Base-by-base conservation (phyloP, 2,329 filamentous ascomycete species). In the Colletotrichum truncatum region DNA sequence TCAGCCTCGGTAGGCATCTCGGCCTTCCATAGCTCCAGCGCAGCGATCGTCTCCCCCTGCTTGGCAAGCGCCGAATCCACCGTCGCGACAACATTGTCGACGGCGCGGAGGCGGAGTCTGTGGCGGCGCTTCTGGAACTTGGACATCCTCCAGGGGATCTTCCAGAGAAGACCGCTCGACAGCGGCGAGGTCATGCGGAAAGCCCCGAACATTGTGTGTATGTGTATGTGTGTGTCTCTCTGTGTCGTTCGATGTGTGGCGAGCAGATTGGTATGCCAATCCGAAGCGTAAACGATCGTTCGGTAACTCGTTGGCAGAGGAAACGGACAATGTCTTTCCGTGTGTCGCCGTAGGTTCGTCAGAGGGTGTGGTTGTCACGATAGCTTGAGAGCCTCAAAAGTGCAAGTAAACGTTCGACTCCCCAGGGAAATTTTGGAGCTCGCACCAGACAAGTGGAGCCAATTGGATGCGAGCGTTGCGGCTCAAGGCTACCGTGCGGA, bases 1-100 rank as follows among this genome's bases (percentile, higher is more conserved):
- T 98, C 94, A 74, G 89, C 87, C 85, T 99, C 96, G 25, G 89
- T 92, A 21, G 96, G 96, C 96, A 99, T 99, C 80, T 97, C 93
- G 36, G 86, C 85, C 84, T 96, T 97, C 96, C 96, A 99, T 75
- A 90, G 83, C 78, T 97, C 91, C 64, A 99, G 84, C 57, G 93
- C 86, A 81, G 93, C 93, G 48, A 89, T 87, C 65, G 89, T 87
- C 74, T 89, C 84, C 63, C 92, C 90, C 76, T 91, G 85, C 78
- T 90, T 92, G 55, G 88, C 85, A 57, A 98, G 86, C 16, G 95
- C 94, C 45, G 83, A 86, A 74, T 93, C 92, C 68, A 99, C 81
- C 14, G 93, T 94, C 63, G 91, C 89, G 65, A 99, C 89, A n/a
- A 98, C 90, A 48, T 84, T 85, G 80, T 99, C 96, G 69, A 99